Percentiles rank a stretch among this genome's conserved stretches.
phyloP scores from a whole-genome alignment of 345 rosid species.

The Eucalyptus curtisii region DNA sequence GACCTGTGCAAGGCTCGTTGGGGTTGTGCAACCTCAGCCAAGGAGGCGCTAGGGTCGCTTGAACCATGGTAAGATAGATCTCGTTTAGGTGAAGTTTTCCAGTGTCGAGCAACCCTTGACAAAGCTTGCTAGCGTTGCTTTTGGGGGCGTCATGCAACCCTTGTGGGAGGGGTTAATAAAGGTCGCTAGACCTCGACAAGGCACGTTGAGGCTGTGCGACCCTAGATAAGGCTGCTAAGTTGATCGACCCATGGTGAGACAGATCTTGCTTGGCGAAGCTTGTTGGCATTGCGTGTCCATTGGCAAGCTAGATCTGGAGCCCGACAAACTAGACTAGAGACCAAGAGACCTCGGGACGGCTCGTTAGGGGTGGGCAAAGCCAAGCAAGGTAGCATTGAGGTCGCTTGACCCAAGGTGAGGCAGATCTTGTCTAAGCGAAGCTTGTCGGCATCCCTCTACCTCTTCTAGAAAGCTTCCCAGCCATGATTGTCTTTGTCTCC shows the following conservation, averaged over 20 bases:
- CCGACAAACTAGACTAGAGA: neutral
- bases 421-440: neutral
- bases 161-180: neutral
- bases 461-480: neutral
- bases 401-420: neutral
- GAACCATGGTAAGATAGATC: neutral
- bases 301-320: neutral
- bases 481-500: neutral
- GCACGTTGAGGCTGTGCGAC: neutral
- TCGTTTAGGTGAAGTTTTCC: neutral
- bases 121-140: neutral
- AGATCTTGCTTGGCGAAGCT: neutral
- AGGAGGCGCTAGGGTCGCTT: neutral
- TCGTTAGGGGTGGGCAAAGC: neutral
- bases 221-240: neutral
- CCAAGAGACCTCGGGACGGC: neutral
- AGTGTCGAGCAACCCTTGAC: neutral
- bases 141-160: neutral
- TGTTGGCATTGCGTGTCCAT: neutral
- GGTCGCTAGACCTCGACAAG: neutral
- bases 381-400: neutral
- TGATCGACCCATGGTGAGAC: neutral
- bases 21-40: neutral
- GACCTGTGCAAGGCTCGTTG: neutral
- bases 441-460: neutral